A percentile compares a stretch with the other conserved stretches of the same genome.
These are phyloP conservation scores for Fusarium vanettenii DNA, from an alignment of 2,329 filamentous ascomycete species.

Conservation along the genomic window DNA sequence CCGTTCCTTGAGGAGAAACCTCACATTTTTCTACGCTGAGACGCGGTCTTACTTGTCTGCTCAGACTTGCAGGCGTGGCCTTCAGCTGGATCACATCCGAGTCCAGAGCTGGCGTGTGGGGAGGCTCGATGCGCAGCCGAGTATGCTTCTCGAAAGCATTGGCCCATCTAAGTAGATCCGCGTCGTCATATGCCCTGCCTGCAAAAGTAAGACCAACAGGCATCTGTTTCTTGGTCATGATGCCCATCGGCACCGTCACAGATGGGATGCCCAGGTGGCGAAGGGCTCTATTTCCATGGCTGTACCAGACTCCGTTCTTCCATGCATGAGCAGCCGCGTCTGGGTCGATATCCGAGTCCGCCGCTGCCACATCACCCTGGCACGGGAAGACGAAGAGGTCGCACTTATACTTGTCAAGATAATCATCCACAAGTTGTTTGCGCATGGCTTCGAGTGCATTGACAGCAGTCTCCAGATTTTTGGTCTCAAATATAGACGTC, in stretches of 20 bases:
- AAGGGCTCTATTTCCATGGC: constrained; percentile 64
- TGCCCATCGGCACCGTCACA: constrained; percentile 64
- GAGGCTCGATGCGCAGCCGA: constrained; percentile 6
- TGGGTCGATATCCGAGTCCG: constrained; percentile 56
- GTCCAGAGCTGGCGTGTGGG: constrained; percentile 12
- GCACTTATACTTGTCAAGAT: constrained; percentile 55
- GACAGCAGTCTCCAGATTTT: constrained; percentile 55
- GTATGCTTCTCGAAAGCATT: constrained; percentile 28
- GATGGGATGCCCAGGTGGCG: constrained; percentile 66
- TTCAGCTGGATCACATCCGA: neutral
- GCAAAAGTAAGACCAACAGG: constrained; percentile 65
- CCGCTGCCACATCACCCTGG: constrained; percentile 60
- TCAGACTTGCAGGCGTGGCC: too few relatives aligned
- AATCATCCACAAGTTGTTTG: constrained; percentile 61
- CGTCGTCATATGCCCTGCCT: constrained; percentile 60
- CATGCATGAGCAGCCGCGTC: constrained; percentile 24
- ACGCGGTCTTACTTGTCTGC: neutral
- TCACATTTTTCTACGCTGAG: neutral
- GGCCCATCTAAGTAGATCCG: constrained; percentile 39
- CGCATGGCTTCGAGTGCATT: constrained; percentile 57
- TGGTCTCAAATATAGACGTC: constrained; percentile 53
- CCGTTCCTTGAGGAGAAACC: neutral
- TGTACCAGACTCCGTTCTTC: constrained; percentile 62
- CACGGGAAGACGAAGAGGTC: constrained; percentile 62
- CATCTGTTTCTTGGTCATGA: constrained; percentile 58